phyloP scores from a whole-genome alignment of 148 eudicot species.

The Rhododendron molle region DNA sequence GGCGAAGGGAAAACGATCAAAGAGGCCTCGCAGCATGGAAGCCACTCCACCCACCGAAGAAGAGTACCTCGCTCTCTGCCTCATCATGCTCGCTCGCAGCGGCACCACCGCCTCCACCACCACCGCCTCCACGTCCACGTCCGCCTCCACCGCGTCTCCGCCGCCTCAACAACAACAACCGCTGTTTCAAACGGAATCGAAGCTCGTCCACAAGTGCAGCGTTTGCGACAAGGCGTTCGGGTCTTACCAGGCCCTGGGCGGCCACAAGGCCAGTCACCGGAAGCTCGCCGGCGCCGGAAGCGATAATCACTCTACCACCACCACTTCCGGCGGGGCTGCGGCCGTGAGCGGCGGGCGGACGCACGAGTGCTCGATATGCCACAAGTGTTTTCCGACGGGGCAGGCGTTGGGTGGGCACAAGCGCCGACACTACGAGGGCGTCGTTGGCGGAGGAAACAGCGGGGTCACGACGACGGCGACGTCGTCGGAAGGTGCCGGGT shows the following conservation, averaged over 20 bases:
- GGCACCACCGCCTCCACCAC: neutral
- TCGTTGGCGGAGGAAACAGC: neutral
- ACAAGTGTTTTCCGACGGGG: slow-evolving; percentile 52
- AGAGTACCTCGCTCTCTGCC: slow-evolving; percentile 72
- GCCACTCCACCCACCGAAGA: slow-evolving; percentile 40
- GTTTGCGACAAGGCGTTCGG: slow-evolving; percentile 51
- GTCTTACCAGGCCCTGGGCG: slow-evolving; percentile 72
- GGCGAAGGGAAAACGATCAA: slow-evolving; percentile 49
- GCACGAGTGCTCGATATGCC: slow-evolving; percentile 61
- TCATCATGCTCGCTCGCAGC: slow-evolving; percentile 65
- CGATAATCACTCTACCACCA: slow-evolving; percentile 8
- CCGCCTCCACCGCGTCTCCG: neutral
- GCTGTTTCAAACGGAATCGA: neutral
- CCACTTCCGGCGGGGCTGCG: neutral
- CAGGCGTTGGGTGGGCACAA: slow-evolving; percentile 87
- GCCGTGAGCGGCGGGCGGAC: slow-evolving; percentile 17
- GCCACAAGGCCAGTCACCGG: slow-evolving; percentile 82
- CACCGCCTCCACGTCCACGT: neutral
- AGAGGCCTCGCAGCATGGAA: slow-evolving; percentile 30
- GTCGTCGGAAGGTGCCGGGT: slow-evolving; percentile 21
- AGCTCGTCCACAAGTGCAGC: slow-evolving; percentile 38
- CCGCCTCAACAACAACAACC: neutral
- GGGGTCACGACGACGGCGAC: neutral
- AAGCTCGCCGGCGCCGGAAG: slow-evolving; percentile 21
- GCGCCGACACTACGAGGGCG: slow-evolving; percentile 71